A percentile compares a stretch with the other conserved stretches of the same genome.
These are phyloP conservation scores for Barnettozyma botsteinii DNA, from an alignment of 805 yeast species.

Conservation along the genomic window DNA sequence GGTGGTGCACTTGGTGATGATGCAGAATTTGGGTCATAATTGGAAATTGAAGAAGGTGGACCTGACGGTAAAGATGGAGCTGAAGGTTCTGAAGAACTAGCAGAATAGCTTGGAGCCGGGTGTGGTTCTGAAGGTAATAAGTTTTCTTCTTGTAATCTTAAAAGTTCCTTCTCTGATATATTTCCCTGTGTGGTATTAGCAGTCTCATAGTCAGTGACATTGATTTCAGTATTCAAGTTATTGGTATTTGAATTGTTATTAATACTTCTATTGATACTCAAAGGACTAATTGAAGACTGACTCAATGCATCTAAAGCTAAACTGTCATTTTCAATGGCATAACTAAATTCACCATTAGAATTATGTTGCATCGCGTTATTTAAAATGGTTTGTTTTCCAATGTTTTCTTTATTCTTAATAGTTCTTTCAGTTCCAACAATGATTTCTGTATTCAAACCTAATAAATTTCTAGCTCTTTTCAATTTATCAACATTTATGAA, in stretches of 20 bases:
- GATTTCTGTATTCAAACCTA: constrained; percentile 76
- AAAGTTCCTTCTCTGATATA: constrained; percentile 50
- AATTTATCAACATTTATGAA: constrained; percentile 76
- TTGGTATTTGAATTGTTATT: not conserved
- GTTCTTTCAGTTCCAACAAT: constrained; percentile 71
- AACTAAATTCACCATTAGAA: not conserved
- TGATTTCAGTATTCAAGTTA: not conserved
- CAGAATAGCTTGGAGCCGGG: constrained; percentile 21
- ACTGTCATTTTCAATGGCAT: constrained; percentile 2
- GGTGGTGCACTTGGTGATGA: constrained; percentile 2
- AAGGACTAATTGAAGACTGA: constrained; percentile 23
- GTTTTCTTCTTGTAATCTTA: constrained; percentile 49
- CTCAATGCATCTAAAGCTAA: constrained; percentile 15
- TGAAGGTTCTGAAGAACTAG: not conserved
- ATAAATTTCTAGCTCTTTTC: constrained; percentile 69
- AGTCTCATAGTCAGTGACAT: not conserved
- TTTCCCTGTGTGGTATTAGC: too few species aligned
- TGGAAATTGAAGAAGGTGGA: not conserved
- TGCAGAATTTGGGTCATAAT: not conserved
- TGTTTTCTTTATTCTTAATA: constrained; percentile 10
- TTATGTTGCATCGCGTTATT: constrained; percentile 5
- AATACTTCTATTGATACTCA: constrained; percentile 14
- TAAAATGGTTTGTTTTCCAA: constrained; percentile 13
- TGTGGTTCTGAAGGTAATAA: constrained; percentile 56
- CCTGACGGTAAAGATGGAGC: not conserved